phyloP scores from a whole-genome alignment of 208 protist genomes.

The Trypanosoma scelopori region DNA sequence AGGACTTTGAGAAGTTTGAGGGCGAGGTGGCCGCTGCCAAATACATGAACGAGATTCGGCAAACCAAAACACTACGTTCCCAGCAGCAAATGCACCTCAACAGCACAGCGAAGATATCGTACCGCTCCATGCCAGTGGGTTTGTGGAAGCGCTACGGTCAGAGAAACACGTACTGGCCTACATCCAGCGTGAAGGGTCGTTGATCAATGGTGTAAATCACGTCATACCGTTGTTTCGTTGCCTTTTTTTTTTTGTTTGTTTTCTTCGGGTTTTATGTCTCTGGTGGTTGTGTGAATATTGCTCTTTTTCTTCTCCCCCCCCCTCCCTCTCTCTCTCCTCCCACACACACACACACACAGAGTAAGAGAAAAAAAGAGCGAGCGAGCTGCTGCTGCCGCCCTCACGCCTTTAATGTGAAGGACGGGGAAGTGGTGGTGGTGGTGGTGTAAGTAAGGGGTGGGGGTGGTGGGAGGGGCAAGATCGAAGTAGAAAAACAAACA shows the following conservation, averaged over 20 bases:
- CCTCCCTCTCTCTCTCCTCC: conserved; percentile 13
- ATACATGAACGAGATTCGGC: conserved; percentile 83
- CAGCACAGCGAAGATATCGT: conserved; percentile 86
- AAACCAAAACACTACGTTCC: conserved; percentile 73
- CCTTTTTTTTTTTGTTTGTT: conserved; percentile 27
- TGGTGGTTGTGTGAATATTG: not conserved
- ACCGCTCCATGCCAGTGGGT: conserved; percentile 84
- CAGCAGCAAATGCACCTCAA: conserved; percentile 90
- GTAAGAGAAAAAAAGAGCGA: no score
- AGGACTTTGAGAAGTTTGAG: conserved; percentile 86
- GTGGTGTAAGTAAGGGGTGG: no score
- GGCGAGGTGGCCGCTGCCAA: conserved; percentile 73
- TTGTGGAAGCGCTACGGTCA: conserved; percentile 87
- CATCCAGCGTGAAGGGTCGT: conserved; percentile 59
- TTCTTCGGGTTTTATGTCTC: conserved; percentile 5
- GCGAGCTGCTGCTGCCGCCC: no score
- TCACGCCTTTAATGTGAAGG: no score
- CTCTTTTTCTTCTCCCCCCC: conserved; percentile 13
- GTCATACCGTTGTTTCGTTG: not conserved
- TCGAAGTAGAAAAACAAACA: not conserved
- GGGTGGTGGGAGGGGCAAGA: no score
- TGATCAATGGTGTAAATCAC: conserved; percentile 39
- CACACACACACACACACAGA: conserved; percentile 12
- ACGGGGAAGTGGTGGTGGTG: no score
- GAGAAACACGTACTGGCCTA: conserved; percentile 74